A percentile compares a stretch with the other conserved stretches of the same genome.
Evolutionary conservation across 495 filamentous ascomycete species (phyloP).

Genomic region (Xylaria longipes): DNA sequence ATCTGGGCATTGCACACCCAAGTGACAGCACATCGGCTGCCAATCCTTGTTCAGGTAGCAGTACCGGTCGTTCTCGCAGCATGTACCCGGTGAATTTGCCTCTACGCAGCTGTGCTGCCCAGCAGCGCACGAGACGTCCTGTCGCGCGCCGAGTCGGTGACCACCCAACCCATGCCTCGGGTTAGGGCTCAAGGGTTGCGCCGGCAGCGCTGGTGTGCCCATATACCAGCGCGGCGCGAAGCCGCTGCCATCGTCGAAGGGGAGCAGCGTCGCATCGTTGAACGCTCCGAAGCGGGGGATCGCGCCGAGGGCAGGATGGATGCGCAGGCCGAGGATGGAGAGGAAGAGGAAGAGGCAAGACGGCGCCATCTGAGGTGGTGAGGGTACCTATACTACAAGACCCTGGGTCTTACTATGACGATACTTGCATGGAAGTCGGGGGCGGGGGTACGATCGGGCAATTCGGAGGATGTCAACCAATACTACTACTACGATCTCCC

Average conservation of each 20-base stretch:
- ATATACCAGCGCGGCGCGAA: constrained; percentile 34
- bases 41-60: constrained; percentile 35
- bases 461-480: neutral
- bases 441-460: neutral
- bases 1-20: constrained; percentile 44
- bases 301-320: constrained; percentile 12
- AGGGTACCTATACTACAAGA: constrained; percentile 24
- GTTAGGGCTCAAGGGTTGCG: constrained; percentile 22
- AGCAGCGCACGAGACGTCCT: neutral
- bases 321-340: constrained; percentile 19
- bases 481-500: constrained; percentile 1
- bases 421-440: constrained; percentile 24
- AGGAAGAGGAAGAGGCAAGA: constrained; percentile 8
- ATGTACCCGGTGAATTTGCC: constrained; percentile 20
- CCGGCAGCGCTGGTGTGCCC: constrained; percentile 32
- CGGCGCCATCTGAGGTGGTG: constrained; percentile 27
- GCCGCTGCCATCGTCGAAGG: constrained; percentile 20
- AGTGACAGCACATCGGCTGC: constrained; percentile 43
- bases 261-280: constrained; percentile 28
- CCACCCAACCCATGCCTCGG: neutral
- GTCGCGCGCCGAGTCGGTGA: neutral
- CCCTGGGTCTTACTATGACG: constrained; percentile 27
- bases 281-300: constrained; percentile 22
- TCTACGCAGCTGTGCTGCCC: constrained; percentile 34
- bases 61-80: constrained; percentile 40